Evolutionary conservation across 2,329 filamentous ascomycete species (phyloP).

Genomic region (Apiospora phragmitis): DNA sequence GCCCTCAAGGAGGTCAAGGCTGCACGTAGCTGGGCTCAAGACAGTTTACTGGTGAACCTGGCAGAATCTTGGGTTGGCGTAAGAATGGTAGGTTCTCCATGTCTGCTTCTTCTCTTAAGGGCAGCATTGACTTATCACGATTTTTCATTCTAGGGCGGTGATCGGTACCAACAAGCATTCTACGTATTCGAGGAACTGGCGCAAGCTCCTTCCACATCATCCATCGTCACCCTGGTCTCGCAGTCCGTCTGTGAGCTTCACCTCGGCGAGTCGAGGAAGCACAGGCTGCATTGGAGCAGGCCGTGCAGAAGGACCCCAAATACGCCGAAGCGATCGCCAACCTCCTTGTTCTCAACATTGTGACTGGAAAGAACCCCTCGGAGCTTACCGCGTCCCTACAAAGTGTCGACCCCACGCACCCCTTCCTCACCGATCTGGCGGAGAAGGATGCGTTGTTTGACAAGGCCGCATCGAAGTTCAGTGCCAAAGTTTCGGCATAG

Average conservation of each 20-base stretch:
- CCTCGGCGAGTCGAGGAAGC: conserved; percentile 87
- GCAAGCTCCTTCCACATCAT: conserved; percentile 78
- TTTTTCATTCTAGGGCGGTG: conserved; percentile 70
- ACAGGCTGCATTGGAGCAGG: conserved; percentile 80
- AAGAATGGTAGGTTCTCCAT: conserved; percentile 64
- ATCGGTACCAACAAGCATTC: conserved; percentile 94
- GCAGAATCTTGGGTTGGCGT: conserved; percentile 95
- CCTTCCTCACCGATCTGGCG: conserved; percentile 70
- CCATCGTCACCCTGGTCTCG: conserved; percentile 73
- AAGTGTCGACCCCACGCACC: conserved; percentile 65
- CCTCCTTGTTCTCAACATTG: conserved; percentile 73
- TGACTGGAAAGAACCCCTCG: conserved; percentile 70
- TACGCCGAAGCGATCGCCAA: conserved; percentile 81
- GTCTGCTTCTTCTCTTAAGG: background rate
- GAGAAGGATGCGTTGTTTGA: conserved; percentile 91
- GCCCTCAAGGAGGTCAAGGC: conserved; percentile 85
- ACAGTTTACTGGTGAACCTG: conserved; percentile 88
- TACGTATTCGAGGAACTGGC: conserved; percentile 98
- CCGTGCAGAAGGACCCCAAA: conserved; percentile 70
- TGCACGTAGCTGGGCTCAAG: conserved; percentile 92
- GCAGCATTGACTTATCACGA: conserved; percentile 26
- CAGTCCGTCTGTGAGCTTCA: conserved; percentile 93
- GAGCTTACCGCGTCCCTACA: conserved; percentile 59
- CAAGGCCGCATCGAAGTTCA: conserved; percentile 82
- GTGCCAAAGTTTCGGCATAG: conserved; percentile 72